A percentile compares a stretch with the other conserved stretches of the same genome.
Conservation (phyloP, 768 basidiomycete species). For the Tephrocybe sp. region DNA sequence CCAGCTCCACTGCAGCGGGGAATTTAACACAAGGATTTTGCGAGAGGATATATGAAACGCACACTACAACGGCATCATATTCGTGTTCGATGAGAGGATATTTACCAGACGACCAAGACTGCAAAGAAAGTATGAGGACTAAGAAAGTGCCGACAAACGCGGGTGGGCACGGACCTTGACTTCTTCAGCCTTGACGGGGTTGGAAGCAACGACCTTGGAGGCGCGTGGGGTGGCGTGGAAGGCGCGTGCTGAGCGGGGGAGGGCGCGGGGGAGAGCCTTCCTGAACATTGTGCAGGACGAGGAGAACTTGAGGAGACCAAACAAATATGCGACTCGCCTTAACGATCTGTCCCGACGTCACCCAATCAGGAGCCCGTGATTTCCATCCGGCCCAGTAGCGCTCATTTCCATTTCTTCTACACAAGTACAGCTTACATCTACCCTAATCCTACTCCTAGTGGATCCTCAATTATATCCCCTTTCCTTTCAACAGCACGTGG, state of each 20-base stretch:
- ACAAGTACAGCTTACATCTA: conserved; percentile 1
- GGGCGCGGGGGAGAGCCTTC: conserved; percentile 56
- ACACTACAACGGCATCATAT: conserved; percentile 99
- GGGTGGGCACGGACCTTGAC: conserved; percentile 53
- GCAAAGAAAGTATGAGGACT: conserved; percentile 14
- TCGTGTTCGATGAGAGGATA: conserved; percentile 99
- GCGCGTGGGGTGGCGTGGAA: conserved; percentile 66
- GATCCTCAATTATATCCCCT: conserved; percentile 36
- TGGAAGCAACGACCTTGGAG: conserved; percentile 63
- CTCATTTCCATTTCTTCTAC: conserved; percentile 12
- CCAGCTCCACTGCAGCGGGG: conserved; percentile 76
- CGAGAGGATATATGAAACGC: conserved; percentile 34
- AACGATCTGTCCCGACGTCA: conserved; percentile 29
- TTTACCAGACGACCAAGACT: conserved; percentile 82
- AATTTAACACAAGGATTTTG: not conserved
- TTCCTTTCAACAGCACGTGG: conserved; percentile 28
- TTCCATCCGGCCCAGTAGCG: conserved; percentile 21
- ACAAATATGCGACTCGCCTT: conserved; percentile 16
- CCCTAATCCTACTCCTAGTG: conserved; percentile 31
- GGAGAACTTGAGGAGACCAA: conserved; percentile 16
- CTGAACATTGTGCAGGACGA: conserved; percentile 52
- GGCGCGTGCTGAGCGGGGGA: conserved; percentile 48
- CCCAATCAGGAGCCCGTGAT: conserved; percentile 42
- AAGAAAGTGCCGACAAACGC: conserved; percentile 13
- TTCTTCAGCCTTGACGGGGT: conserved; percentile 78